Evolutionary conservation across 495 filamentous ascomycete genomes (phyloP), one percentile per base, ranked within the genome.

Genomic region (Cladorrhinum samala): DNA sequence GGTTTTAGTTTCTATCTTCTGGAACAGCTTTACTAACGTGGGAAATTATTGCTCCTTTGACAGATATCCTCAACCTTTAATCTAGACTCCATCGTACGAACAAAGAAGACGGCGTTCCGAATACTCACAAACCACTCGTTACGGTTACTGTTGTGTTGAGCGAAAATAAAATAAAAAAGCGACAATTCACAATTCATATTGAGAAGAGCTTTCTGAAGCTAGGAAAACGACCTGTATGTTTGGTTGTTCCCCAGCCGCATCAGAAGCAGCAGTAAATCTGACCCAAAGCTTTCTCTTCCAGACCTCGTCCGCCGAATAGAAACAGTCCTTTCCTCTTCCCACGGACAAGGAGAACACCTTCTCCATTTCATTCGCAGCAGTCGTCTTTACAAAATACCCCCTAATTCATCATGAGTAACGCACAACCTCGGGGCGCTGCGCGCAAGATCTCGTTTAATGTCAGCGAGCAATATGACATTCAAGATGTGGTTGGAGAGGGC

Each of bases 371-470:
- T 33, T 33, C 11, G 11, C 27, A 33, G 27, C 27, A 33, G 27
- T 11, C 27, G 27, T 33, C 27, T 33, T 33, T 33, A 33, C 18
- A 11, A 16, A 47, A n/a, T n/a, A n/a, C 37, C 9, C 36, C 24
- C 33, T 17, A 20, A 54, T 33, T 39, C 46, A 57, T 38, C 46
- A 67, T 67, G 65, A 67, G 65, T 46, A 67, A 61, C 62, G 59
- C 59, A 40, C 62, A 59, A 45, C 50, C 54, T 33, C 40, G 55
- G 49, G 62, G 57, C 50, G 78, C 77, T 56, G 95, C 93, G 63
- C 81, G 94, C 55, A 99, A 97, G 83, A 99, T 99, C 68, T 96
- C 91, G 41, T 99, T 99, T 83, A 99, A 99, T 64, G 94, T 99
- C 40, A 95, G 90, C 59, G 94, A 99, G 65, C 94, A 99, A 72